Percentiles rank a stretch among this genome's conserved stretches.
phyloP scores from a whole-genome alignment of 2,329 filamentous ascomycete species.

The Scedosporium dehoogii region DNA sequence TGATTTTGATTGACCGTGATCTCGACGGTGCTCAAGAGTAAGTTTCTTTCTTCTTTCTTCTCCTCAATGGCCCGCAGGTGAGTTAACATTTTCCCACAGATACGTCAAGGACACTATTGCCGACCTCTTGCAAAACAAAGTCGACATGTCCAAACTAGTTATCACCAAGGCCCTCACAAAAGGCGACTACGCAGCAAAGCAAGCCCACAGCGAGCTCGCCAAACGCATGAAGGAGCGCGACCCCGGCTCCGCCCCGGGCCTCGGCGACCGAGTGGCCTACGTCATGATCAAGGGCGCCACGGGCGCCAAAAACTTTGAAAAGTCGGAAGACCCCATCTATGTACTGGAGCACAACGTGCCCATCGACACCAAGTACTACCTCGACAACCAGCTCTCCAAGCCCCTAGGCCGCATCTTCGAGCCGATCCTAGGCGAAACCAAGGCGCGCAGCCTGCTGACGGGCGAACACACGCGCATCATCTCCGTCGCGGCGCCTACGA shows the following conservation, averaged over 20 bases:
- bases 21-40: constrained; percentile 87
- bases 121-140: constrained; percentile 89
- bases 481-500: constrained; percentile 78
- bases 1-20: constrained; percentile 91
- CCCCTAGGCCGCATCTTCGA: constrained; percentile 93
- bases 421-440: constrained; percentile 89
- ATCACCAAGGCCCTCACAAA: constrained; percentile 97
- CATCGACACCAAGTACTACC: constrained; percentile 96
- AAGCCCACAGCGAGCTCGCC: constrained; percentile 91
- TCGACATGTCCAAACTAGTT: constrained; percentile 98
- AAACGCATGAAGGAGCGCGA: constrained; percentile 97
- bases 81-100: constrained; percentile 31
- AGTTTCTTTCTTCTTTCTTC: constrained; percentile 26
- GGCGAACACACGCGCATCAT: constrained; percentile 95
- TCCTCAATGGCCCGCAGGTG: background rate
- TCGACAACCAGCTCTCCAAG: constrained; percentile 96
- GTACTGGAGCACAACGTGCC: constrained; percentile 96
- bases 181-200: constrained; percentile 73
- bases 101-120: constrained; percentile 96
- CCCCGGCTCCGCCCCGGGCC: constrained; percentile 79
- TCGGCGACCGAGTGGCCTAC: constrained; percentile 95
- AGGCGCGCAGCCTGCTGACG: constrained; percentile 73
- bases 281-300: constrained; percentile 91
- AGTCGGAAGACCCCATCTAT: constrained; percentile 93
- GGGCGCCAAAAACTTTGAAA: constrained; percentile 91